Conservation (phyloP, 1,284 basidiomycete species). For the Cryptococcus sp. region DNA sequence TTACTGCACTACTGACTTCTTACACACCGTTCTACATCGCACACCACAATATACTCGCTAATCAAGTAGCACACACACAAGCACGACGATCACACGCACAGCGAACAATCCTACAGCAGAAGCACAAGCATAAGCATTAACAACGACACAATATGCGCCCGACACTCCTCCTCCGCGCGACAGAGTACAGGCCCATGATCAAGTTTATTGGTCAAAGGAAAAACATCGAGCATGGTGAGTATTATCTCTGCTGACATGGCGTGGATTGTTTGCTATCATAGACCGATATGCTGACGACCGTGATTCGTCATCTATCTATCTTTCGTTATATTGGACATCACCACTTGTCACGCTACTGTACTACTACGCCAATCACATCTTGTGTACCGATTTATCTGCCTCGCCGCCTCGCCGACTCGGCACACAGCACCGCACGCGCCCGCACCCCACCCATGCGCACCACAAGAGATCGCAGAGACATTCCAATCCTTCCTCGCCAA, state of each 20-base stretch:
- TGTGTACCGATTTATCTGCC: too few relatives aligned
- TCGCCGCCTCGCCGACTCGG: too few relatives aligned
- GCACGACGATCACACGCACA: neutral
- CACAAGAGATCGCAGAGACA: slow-evolving; percentile 64
- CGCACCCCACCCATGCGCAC: slow-evolving; percentile 74
- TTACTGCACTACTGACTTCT: too few relatives aligned
- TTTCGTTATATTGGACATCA: too few relatives aligned
- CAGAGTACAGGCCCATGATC: slow-evolving; percentile 65
- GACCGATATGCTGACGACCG: too few relatives aligned
- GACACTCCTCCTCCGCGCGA: slow-evolving; percentile 32
- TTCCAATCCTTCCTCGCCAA: slow-evolving; percentile 65
- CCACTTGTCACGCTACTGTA: neutral
- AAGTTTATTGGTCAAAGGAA: slow-evolving; percentile 72
- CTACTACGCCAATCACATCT: slow-evolving; percentile 1
- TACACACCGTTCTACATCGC: too few relatives aligned
- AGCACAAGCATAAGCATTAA: neutral
- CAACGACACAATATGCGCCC: slow-evolving; percentile 30
- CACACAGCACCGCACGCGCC: slow-evolving; percentile 61
- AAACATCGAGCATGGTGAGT: slow-evolving; percentile 61
- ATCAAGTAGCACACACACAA: neutral
- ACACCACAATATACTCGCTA: too few relatives aligned
- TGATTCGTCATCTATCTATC: too few relatives aligned
- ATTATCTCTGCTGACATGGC: slow-evolving; percentile 1
- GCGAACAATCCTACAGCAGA: neutral
- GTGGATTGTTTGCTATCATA: too few relatives aligned